These are phyloP conservation scores for Mucor circinelloides DNA, from an alignment of 371 early-diverging fungal species.

Conservation along the genomic window DNA sequence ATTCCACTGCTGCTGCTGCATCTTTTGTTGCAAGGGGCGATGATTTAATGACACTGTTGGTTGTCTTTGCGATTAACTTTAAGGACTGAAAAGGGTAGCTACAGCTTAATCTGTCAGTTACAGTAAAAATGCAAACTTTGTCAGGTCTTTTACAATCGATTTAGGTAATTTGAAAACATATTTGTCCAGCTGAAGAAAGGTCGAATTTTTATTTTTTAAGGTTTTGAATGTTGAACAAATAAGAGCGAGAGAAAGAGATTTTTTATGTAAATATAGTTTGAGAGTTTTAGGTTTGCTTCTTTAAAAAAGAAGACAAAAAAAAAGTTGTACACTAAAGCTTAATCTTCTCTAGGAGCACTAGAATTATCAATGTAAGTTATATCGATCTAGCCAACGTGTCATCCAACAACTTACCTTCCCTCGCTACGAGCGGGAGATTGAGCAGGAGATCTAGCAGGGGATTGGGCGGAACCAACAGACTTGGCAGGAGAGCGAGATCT, in stretches of 20 bases:
- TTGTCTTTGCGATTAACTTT: slow-evolving; percentile 2
- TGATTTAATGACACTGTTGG: background rate
- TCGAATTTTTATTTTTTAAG: background rate
- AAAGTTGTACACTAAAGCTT: slow-evolving; percentile 2
- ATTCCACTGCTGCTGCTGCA: slow-evolving; percentile 13
- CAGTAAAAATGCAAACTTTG: background rate
- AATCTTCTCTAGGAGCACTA: slow-evolving; percentile 25
- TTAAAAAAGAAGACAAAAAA: too few relatives aligned
- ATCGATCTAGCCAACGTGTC: background rate
- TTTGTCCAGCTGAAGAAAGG: background rate
- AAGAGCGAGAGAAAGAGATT: slow-evolving; percentile 1
- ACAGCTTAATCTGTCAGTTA: background rate
- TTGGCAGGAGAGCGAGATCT: slow-evolving; percentile 52
- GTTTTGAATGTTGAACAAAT: slow-evolving; percentile 1
- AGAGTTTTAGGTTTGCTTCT: background rate
- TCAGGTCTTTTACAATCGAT: slow-evolving; percentile 18
- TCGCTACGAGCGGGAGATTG: slow-evolving; percentile 31
- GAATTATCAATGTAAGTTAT: background rate
- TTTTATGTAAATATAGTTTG: background rate
- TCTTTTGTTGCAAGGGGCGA: background rate
- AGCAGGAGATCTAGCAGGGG: slow-evolving; percentile 28
- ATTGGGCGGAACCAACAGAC: slow-evolving; percentile 20
- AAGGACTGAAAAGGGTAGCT: slow-evolving; percentile 21
- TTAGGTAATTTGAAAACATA: slow-evolving; percentile 20
- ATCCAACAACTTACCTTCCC: slow-evolving; percentile 22